Conservation (phyloP, 192 early-diverging fungal genomes). For the Linnemannia schmuckeri region DNA sequence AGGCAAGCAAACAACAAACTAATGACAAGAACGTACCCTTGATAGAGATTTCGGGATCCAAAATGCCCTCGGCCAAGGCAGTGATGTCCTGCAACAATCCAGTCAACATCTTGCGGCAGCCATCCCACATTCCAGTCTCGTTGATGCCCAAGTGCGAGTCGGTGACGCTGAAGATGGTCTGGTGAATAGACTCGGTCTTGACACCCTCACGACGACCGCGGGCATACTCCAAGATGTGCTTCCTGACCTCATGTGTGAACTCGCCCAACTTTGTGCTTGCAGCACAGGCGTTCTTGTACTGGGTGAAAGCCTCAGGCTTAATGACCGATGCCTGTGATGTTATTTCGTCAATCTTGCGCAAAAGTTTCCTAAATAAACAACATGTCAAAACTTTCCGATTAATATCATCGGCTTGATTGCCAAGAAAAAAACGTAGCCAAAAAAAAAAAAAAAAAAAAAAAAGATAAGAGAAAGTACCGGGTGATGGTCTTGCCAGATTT, state of each 20-base stretch:
- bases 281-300: constrained; percentile 61
- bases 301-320: constrained; percentile 60
- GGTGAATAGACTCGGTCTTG: constrained; percentile 54
- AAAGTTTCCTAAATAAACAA: constrained; percentile 65
- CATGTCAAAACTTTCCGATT: background rate
- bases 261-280: constrained; percentile 63
- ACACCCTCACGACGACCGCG: constrained; percentile 28
- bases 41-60: constrained; percentile 67
- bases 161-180: constrained; percentile 69
- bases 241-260: constrained; percentile 61
- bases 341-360: constrained; percentile 76
- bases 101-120: constrained; percentile 65
- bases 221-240: constrained; percentile 22
- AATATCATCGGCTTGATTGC: background rate
- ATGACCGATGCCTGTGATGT: constrained; percentile 59
- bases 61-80: constrained; percentile 59
- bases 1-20: background rate
- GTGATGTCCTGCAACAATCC: constrained; percentile 61
- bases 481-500: constrained; percentile 71
- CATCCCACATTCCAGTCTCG: constrained; percentile 73
- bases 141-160: constrained; percentile 69
- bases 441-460: background rate
- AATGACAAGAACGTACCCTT: constrained; percentile 52
- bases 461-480: constrained; percentile 44
- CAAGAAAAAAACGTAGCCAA: background rate